phyloP scores from a whole-genome alignment of 257 asterid species.

The Jasminum sambac region DNA sequence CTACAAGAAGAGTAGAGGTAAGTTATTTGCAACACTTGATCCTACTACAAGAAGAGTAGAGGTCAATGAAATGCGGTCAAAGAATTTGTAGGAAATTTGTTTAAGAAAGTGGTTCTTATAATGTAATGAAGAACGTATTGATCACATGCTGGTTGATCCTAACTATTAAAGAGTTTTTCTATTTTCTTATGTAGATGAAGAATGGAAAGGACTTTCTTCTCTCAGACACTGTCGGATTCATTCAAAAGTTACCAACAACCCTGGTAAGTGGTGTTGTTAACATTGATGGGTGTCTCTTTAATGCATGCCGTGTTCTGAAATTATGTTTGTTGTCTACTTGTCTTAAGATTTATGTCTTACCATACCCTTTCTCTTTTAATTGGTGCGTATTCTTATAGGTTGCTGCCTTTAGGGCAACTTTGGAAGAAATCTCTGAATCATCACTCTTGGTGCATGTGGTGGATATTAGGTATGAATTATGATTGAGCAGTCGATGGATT shows the following conservation, averaged over 20 bases:
- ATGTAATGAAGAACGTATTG: not conserved
- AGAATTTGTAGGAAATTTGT: constrained; percentile 2
- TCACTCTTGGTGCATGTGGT: constrained; percentile 93
- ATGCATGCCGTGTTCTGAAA: constrained; percentile 2
- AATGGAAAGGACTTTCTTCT: constrained; percentile 93
- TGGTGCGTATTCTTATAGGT: constrained; percentile 49
- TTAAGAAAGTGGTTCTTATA: constrained; percentile 5
- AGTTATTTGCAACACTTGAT: constrained; percentile 91
- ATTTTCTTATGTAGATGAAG: constrained; percentile 55
- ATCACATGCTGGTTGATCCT: not conserved
- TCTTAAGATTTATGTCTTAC: not conserved
- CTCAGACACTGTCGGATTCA: constrained; percentile 96
- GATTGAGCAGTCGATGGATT: constrained; percentile 7
- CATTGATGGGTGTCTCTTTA: constrained; percentile 6
- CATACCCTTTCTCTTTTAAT: constrained; percentile 4
- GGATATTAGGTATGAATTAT: constrained; percentile 73
- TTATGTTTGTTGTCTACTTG: not conserved
- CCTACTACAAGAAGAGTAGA: constrained; percentile 98
- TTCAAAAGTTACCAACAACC: constrained; percentile 92
- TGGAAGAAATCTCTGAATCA: constrained; percentile 91
- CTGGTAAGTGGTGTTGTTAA: constrained; percentile 49
- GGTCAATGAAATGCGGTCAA: constrained; percentile 44
- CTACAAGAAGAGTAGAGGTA: constrained; percentile 98
- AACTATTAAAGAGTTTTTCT: constrained; percentile 22
- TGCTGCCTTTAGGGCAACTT: constrained; percentile 98